Evolutionary conservation across 768 basidiomycete genomes (phyloP).

Genomic region (Trametes sanguinea): DNA sequence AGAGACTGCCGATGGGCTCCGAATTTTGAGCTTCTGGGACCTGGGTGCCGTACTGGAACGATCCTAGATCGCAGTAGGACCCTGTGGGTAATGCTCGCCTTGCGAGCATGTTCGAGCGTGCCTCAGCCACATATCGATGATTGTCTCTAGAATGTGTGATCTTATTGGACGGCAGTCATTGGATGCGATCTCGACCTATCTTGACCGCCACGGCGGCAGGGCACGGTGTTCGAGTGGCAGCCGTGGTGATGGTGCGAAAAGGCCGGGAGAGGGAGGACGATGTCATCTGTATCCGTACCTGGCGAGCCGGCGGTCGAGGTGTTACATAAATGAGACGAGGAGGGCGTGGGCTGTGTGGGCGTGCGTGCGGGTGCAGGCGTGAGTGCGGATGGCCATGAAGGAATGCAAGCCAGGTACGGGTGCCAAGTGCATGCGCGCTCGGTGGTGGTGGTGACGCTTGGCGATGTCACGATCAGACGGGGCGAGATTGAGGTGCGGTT

Average conservation of each 20-base stretch:
- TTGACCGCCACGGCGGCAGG: too few relatives aligned
- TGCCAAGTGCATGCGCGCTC: neutral
- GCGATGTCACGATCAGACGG: neutral
- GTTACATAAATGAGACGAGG: neutral
- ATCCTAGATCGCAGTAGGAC: too few relatives aligned
- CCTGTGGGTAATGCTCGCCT: neutral
- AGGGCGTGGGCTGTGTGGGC: neutral
- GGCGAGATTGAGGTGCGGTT: neutral
- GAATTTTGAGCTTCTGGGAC: too few relatives aligned
- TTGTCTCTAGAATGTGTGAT: slow-evolving; percentile 7
- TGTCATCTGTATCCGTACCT: neutral
- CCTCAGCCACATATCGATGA: slow-evolving; percentile 19
- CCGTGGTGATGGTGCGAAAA: neutral
- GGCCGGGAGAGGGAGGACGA: slow-evolving; percentile 3
- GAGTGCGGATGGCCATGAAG: neutral
- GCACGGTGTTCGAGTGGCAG: too few relatives aligned
- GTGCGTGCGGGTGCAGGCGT: neutral
- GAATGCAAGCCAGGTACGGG: slow-evolving; percentile 6
- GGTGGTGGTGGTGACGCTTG: neutral
- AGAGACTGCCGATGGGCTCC: too few relatives aligned
- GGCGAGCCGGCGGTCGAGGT: neutral
- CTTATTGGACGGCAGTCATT: neutral
- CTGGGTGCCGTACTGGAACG: too few relatives aligned
- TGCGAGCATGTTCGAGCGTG: neutral
- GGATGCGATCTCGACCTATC: neutral